Evolutionary conservation across 176 grass and related monocot genomes (phyloP), one percentile per base, ranked within the genome.

Genomic region (Microstegium vimineum): DNA sequence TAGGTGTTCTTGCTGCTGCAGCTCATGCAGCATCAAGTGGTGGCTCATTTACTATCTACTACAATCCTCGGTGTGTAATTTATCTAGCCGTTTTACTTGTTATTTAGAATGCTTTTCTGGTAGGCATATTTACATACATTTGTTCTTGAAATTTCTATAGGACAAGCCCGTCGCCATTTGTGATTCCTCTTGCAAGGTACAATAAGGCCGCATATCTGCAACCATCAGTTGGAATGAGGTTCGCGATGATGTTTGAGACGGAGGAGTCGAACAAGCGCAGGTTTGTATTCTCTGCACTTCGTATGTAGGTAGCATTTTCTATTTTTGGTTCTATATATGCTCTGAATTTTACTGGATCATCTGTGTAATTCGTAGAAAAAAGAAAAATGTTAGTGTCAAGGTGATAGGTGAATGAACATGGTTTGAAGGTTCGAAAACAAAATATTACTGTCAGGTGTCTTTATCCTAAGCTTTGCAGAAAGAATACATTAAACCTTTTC

Each of bases 211-310:
- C 66, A 11, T 96, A 96, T 87, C 78, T 92, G 66, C 91, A 96
- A 76, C 80, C 89, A 42, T 99, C 97, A 20, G 82, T 96, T 66
- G 91, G 97, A 82, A 94, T 94, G 91, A 93, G 93, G 83, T 94
- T 95, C 66, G 91, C 89, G n/a, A 96, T 99, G 97, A 94, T 96
- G 89, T 99, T 96, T 95, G 97, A 96, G 77, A 99, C 97, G 2
- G 93, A 99, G 74, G 97, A 99, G 33, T 95, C 97, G 41, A 90
- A 83, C 82, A 99, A 99, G 45, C 93, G 93, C 62, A 99, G 97
- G 93, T 99, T 52, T 51, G 64, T 83, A 6, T 14, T 63, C 78
- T 77, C 54, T 33, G 41, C 1, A 42, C 14, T 15, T 42, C 12
- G 56, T 59, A 69, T 49, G 70, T 64, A 41, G 12, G n/a, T 57